Base-by-base conservation (phyloP, 805 yeast species). In the Saccharomyces eubayanus region DNA sequence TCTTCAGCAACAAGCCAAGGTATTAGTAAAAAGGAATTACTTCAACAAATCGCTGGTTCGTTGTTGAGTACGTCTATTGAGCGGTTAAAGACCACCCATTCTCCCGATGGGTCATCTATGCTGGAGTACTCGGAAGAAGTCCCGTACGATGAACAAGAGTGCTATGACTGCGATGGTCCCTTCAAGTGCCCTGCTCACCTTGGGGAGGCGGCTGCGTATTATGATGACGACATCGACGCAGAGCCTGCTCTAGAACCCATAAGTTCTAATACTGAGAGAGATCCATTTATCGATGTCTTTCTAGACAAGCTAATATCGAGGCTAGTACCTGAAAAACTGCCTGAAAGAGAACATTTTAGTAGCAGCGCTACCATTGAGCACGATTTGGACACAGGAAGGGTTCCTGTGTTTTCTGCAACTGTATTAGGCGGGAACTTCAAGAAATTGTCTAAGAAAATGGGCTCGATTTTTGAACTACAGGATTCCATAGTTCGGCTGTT, bases 261-360 rank as follows among this genome's bases (percentile, higher is more conserved):
- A 16, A 36, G 24, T 36, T 36, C 43, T 10, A 36, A 36, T 11
- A 36, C 21, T 28, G 57, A 55, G 8, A 59, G 60, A n/a, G 72
- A 70, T 20, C 87, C 82, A 61, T 84, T 84, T 62, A 71, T 81
- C 53, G 90, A 84, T 62, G 70, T 74, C 30, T 69, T 84, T 50
- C 69, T 84, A 53, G 85, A 81, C 57, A 76, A 74, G 58, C 60
- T 84, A 50, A 62, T 84, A 12, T 67, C 74, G n/a, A 76, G 76
- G 55, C 72, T 82, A 1, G 65, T 82, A 16, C 79, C 81, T 3
- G 74, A 69, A n/a, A 75, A 73, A 28, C 59, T 77, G 3, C 78
- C 80, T 6, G 85, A 78, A 40, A 72, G 76, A 48, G 76, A 72
- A 51, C 67, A 70, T 5, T 63, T 82, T 30, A 72, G 74, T 43